Evolutionary conservation across 306 rosid species (phyloP).

Genomic region (Lathyrus aphaca): DNA sequence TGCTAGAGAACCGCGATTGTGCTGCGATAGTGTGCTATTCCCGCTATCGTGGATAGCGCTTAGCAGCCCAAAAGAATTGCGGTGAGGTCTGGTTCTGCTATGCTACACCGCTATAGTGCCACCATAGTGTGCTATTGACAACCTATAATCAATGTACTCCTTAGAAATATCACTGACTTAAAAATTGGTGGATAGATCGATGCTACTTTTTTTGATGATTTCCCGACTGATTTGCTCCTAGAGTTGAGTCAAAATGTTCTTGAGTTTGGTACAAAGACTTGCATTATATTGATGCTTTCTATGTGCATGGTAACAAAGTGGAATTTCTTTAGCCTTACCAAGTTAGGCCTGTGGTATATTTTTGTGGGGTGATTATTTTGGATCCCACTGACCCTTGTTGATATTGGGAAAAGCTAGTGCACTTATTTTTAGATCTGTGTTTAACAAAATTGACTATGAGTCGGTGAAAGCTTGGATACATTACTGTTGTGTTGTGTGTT

Average conservation of each 20-base stretch:
- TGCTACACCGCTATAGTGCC: too few species aligned
- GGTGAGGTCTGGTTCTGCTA: too few species aligned
- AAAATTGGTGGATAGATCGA: neutral
- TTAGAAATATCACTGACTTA: neutral
- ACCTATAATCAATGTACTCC: neutral
- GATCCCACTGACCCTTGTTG: neutral
- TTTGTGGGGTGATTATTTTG: conserved; percentile 14
- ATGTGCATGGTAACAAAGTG: neutral
- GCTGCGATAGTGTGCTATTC: too few species aligned
- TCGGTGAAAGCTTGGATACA: conserved; percentile 1
- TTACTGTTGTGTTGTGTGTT: neutral
- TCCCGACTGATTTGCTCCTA: neutral
- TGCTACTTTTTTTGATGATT: neutral
- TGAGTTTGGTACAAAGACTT: neutral
- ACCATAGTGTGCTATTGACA: too few species aligned
- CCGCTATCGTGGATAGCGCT: too few species aligned
- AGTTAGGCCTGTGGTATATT: conserved; percentile 1
- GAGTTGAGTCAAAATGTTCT: neutral
- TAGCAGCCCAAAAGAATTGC: too few species aligned
- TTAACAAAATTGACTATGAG: neutral
- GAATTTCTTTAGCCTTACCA: conserved; percentile 2
- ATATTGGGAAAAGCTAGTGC: neutral
- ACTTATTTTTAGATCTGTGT: neutral
- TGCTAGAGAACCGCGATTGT: too few species aligned
- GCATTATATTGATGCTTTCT: neutral